phyloP scores from a whole-genome alignment of 495 filamentous ascomycete species.

The Daldinia decipiens region DNA sequence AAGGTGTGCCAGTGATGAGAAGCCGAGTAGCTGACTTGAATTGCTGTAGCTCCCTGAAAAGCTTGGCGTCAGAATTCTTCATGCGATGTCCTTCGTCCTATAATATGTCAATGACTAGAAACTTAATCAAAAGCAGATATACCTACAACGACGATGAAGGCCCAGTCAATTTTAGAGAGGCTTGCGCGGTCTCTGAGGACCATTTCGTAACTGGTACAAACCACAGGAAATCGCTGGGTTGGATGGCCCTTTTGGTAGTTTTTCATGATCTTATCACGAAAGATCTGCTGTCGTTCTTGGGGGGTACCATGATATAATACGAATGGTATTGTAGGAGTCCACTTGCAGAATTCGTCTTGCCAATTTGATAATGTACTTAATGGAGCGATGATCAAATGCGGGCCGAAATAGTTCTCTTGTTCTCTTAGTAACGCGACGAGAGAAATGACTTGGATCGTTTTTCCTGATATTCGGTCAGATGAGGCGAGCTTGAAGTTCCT shows the following conservation, averaged over 20 bases:
- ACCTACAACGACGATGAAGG: conserved; percentile 92
- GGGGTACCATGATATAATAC: conserved; percentile 90
- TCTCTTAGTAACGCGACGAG: conserved; percentile 90
- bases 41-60: conserved; percentile 85
- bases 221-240: conserved; percentile 79
- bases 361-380: conserved; percentile 94
- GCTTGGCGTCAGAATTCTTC: conserved; percentile 94
- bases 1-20: conserved; percentile 91
- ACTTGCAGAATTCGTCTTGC: conserved; percentile 93
- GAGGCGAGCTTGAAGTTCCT: neutral
- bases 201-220: conserved; percentile 95
- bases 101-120: conserved; percentile 17
- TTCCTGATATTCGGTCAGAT: conserved; percentile 55
- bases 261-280: conserved; percentile 69
- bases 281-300: conserved; percentile 75
- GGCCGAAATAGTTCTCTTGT: conserved; percentile 80
- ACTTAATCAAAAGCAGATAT: neutral
- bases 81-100: conserved; percentile 95
- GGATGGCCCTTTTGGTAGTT: conserved; percentile 58
- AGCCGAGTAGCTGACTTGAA: conserved; percentile 91
- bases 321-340: conserved; percentile 86
- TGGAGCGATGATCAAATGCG: conserved; percentile 89
- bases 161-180: conserved; percentile 86
- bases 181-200: conserved; percentile 88
- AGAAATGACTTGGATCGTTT: conserved; percentile 94